phyloP scores from a whole-genome alignment of 2,329 filamentous ascomycete genomes.

The Penicillium vulpinum region DNA sequence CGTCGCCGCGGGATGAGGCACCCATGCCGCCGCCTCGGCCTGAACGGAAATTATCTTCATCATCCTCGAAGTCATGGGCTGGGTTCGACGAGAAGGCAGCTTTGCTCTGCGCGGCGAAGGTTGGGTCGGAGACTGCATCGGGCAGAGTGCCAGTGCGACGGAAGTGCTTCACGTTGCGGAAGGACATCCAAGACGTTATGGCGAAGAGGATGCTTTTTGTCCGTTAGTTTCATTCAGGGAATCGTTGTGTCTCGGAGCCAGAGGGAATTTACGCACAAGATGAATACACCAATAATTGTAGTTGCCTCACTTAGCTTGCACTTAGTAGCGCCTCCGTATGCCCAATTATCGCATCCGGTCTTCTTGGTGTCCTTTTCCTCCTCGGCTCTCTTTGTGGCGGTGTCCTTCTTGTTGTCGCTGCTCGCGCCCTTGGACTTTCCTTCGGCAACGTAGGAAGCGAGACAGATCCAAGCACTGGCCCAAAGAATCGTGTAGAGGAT shows the following conservation, averaged over 20 bases:
- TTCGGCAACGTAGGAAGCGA: slow-evolving; percentile 57
- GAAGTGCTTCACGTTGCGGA: slow-evolving; percentile 58
- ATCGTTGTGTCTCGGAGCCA: neutral
- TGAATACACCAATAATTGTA: slow-evolving; percentile 57
- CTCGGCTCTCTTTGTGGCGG: slow-evolving; percentile 39
- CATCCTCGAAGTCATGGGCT: slow-evolving; percentile 47
- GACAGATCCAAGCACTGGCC: slow-evolving; percentile 59
- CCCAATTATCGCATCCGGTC: slow-evolving; percentile 40
- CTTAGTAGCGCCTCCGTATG: slow-evolving; percentile 55
- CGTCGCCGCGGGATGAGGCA: slow-evolving; percentile 42
- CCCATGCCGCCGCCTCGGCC: slow-evolving; percentile 42
- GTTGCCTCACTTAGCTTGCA: slow-evolving; percentile 59
- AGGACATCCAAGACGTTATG: slow-evolving; percentile 54
- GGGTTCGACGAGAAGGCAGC: slow-evolving; percentile 51
- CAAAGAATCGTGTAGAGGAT: slow-evolving; percentile 57
- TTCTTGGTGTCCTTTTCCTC: slow-evolving; percentile 31
- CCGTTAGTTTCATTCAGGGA: neutral
- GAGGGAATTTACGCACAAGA: slow-evolving; percentile 51
- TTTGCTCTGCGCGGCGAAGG: slow-evolving; percentile 52
- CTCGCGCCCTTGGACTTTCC: slow-evolving; percentile 52
- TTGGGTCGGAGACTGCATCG: slow-evolving; percentile 44
- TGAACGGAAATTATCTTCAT: slow-evolving; percentile 47
- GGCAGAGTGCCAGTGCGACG: slow-evolving; percentile 58
- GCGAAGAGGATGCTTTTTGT: slow-evolving; percentile 54
- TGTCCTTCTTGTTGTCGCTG: slow-evolving; percentile 29